Evolutionary conservation across 179 eudicot species (phyloP), one percentile per base, ranked within the genome.

Genomic region (Patellifolia procumbens): DNA sequence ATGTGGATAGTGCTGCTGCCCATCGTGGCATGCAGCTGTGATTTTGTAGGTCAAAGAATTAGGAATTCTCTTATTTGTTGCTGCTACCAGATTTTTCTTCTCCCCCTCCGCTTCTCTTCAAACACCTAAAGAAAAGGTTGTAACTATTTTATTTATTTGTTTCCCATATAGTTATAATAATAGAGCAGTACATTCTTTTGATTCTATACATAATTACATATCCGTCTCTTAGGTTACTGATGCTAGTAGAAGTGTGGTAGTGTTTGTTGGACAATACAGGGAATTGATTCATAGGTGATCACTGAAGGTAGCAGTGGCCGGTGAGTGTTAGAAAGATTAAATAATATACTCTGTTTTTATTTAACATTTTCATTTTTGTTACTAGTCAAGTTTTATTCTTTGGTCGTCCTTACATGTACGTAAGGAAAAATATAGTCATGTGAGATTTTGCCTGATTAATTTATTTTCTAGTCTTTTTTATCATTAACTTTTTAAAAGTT

Each of bases 151-250:
- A 17, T 59, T 78, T 71, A 52, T 24, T 46, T 11, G 70, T 72
- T 55, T 53, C 24, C 48, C 19, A 68, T 43, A 43, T 69, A 45
- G 65, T 60, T 63, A 56, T 43, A 76, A 74, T 79, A 82, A 80
- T 80, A 82, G 83, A 82, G 78, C 87, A 77, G 85, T 80, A 77
- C 83, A 79, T 82, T 82, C 77, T 85, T 81, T 75, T 5, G 69
- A 69, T 64, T 53, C 69, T 78, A 45, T 24, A 8, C 11, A 49
- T n/a, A n/a, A n/a, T n/a, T n/a, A n/a, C n/a, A n/a, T n/a, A n/a
- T n/a, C n/a, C n/a, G 28, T 13, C 15, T 58, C 16, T 20, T 0
- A 61, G 10, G 6, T 61, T 58, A 58, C 24, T 22, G 16, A 26
- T 1, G 11, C 24, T 2, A 11, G 10, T 24, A 17, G 63, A 11